Evolutionary conservation across 2,329 filamentous ascomycete species (phyloP).

Genomic region (Hypoxylon sp.): DNA sequence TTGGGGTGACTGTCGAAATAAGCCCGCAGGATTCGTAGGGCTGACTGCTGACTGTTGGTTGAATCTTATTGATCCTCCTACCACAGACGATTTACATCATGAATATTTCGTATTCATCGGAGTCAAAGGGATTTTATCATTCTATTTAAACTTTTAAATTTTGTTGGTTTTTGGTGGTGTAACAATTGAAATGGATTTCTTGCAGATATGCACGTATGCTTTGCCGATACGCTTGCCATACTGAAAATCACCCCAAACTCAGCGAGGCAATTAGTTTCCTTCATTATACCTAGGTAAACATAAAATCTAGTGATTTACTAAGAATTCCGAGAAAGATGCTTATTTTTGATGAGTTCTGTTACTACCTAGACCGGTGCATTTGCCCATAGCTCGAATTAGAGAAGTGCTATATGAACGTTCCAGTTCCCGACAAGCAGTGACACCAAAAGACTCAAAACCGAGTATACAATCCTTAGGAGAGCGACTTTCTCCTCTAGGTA

Average conservation of each 20-base stretch:
- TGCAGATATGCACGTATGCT: too few species aligned
- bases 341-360: neutral
- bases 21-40: constrained; percentile 14
- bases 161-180: neutral
- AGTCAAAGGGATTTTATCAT: neutral
- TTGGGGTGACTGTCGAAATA: constrained; percentile 32
- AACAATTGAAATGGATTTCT: neutral
- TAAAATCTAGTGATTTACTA: neutral
- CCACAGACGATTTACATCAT: neutral
- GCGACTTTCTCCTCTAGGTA: too few species aligned
- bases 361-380: neutral
- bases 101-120: neutral
- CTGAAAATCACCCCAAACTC: neutral
- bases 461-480: too few species aligned
- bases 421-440: too few species aligned
- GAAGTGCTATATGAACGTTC: neutral
- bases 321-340: neutral
- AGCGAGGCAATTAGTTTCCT: neutral
- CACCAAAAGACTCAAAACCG: too few species aligned
- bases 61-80: neutral
- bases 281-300: too few species aligned
- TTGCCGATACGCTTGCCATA: neutral
- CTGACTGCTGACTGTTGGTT: constrained; percentile 7
- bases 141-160: neutral
- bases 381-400: neutral